Base-by-base conservation (phyloP, 2,329 filamentous ascomycete genomes). In the Fusarium albidum region DNA sequence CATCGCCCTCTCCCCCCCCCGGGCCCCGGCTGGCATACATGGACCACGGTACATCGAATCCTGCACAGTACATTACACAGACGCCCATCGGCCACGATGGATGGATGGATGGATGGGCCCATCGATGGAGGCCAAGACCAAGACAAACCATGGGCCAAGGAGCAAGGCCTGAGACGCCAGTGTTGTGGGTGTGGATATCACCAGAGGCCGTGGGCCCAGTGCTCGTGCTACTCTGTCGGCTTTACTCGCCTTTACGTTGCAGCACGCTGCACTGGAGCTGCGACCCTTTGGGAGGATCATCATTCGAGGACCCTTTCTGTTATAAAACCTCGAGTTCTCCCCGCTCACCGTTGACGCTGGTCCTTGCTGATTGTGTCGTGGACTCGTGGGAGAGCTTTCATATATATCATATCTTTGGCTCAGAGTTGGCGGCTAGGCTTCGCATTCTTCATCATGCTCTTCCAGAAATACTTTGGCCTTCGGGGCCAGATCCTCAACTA, bases 401-500 rank as follows among this genome's bases (percentile, higher is more conserved):
- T 50, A 13, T 31, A 15, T 21, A 15, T 27, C n/a, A 26, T 35
- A 29, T 21, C 37, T 38, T 21, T 10, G 26, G 27, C 14, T 29
- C 17, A 32, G 42, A 53, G 25, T 47, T 49, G 21, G 21, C 38
- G 43, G 28, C 34, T 40, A 40, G 32, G 28, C 31, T 25, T 15
- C 12, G 13, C 32, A 3, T 14, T 25, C 15, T 39, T 52, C 53
- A 66, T 41, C 63, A 70, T 73, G 68, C 21, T 21, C 7, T 63
- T 58, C 49, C 72, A 68, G 62, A 75, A 71, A 52, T 90, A 82
- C 67, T 84, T 89, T 63, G 88, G 89, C 71, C 80, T 91, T 56
- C 80, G 80, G 49, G 89, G 89, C 75, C 76, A 81, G 28, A 73
- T 74, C 71, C 83, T 91, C 60, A 90, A 88, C 76, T 80, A 84